Conservation (phyloP, 106 monocot species). For the Vanilla planifolia region DNA sequence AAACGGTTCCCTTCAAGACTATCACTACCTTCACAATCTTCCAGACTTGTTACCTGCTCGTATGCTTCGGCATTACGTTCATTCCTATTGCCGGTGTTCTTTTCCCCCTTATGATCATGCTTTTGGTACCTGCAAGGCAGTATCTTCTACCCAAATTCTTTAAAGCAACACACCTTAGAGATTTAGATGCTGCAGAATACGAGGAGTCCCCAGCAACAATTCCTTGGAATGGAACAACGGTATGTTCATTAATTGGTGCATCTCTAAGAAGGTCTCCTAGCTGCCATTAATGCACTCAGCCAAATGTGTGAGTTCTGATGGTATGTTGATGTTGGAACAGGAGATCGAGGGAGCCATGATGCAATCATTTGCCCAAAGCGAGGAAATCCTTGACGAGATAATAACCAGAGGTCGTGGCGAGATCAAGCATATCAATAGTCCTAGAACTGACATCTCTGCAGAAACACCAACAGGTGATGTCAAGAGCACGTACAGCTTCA, state of each 20-base stretch:
- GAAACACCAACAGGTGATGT: slow-evolving; percentile 11
- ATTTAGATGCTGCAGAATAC: slow-evolving; percentile 79
- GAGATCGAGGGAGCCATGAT: slow-evolving; percentile 16
- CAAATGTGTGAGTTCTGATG: background rate
- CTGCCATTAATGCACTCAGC: background rate
- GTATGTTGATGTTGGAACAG: slow-evolving; percentile 1
- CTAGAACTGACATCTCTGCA: slow-evolving; percentile 10
- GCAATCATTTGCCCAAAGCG: slow-evolving; percentile 10
- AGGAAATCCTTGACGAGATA: slow-evolving; percentile 24
- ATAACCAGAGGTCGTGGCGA: slow-evolving; percentile 22
- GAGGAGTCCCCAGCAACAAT: slow-evolving; percentile 83
- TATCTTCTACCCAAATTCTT: slow-evolving; percentile 77
- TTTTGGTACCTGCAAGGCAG: slow-evolving; percentile 74
- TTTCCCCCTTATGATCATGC: slow-evolving; percentile 90
- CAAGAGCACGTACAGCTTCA: slow-evolving; percentile 10
- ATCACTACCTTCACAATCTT: slow-evolving; percentile 64
- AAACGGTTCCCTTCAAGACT: slow-evolving; percentile 84
- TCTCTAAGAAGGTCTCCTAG: no score
- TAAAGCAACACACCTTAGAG: slow-evolving; percentile 70
- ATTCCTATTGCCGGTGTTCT: slow-evolving; percentile 80
- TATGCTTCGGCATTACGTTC: slow-evolving; percentile 80
- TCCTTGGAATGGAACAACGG: slow-evolving; percentile 33
- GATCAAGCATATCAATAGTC: slow-evolving; percentile 20
- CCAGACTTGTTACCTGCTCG: slow-evolving; percentile 61
- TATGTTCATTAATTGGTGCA: no score